Base-by-base conservation (phyloP, 768 basidiomycete genomes). In the Gautieria morchelliformis region DNA sequence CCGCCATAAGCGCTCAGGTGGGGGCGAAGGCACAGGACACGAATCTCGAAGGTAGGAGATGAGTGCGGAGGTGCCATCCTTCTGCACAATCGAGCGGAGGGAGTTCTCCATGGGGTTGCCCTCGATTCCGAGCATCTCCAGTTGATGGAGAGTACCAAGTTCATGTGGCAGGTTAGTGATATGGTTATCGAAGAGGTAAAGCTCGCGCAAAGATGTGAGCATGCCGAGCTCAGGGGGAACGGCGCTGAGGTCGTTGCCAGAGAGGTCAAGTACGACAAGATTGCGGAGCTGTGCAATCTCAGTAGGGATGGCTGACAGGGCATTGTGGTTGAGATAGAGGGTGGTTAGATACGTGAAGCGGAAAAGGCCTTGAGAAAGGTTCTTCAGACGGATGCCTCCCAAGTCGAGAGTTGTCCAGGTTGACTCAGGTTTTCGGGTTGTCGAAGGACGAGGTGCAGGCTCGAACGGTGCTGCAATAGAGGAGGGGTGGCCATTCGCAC, bases 271-370 rank as follows among this genome's bases (percentile, higher is more conserved):
- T 37, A 93, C 72, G 63, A 91, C 88, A 39, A 99, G 77, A 67
- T 93, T 86, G 41, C 85, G 82, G 58, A 99, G 80, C 63, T 81
- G 85, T 49, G 88, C 74, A 54, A 99, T 91, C 69, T 88, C 81
- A 19, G 87, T 80, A 4, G 95, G 93, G 35, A 99, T 72, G 60
- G 79, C 69, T 9, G 83, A 73, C 47, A 99, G 77, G 24, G 82
- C 75, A 65, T 99, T 99, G 75, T 98, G 95, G 63, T 97, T 97
- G 69, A 99, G 88, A 72, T 94, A 97, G 50, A 99, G 85, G 60
- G 85, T 87, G 63, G 87, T 87, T 59, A 99, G 85, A 77, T 93
- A 96, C n/a, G 83, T 82, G 75, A 95, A 97, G 8, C 83, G 74
- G 70, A 89, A 90, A 44, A 91, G 75, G 27, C 84, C 85, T 5